Evolutionary conservation across 805 yeast species (phyloP).

Genomic region (Kodamaea kaohsiungensis): DNA sequence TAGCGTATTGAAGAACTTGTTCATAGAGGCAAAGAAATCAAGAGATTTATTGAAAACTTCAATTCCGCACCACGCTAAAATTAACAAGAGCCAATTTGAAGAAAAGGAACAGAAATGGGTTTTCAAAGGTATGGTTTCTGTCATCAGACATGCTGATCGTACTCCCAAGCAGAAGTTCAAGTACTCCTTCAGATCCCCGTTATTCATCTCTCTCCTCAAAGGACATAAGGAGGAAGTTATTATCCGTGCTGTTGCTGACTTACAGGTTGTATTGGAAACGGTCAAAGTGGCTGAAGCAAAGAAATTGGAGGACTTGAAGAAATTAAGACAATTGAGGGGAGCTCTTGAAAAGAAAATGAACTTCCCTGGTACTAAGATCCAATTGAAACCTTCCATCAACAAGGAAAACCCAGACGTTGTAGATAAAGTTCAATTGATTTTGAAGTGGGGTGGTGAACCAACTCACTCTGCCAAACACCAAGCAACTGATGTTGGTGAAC

Average conservation of each 20-base stretch:
- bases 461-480: conserved; percentile 96
- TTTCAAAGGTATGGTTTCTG: conserved; percentile 87
- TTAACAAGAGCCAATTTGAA: conserved; percentile 43
- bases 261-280: conserved; percentile 82
- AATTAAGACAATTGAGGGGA: conserved; percentile 70
- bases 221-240: conserved; percentile 97
- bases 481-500: conserved; percentile 94
- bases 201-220: conserved; percentile 81
- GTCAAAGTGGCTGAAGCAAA: conserved; percentile 79
- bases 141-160: conserved; percentile 96
- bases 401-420: conserved; percentile 62
- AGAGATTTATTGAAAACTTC: conserved; percentile 41
- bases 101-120: conserved; percentile 91
- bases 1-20: conserved; percentile 70
- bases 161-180: conserved; percentile 98
- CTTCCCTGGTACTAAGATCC: conserved; percentile 96
- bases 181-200: conserved; percentile 86
- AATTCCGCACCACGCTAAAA: conserved; percentile 35
- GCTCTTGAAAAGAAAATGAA: conserved; percentile 87
- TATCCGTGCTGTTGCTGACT: conserved; percentile 84
- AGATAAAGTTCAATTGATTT: conserved; percentile 91
- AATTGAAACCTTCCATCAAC: conserved; percentile 82
- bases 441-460: conserved; percentile 99
- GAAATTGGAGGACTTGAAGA: conserved; percentile 75
- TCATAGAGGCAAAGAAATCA: conserved; percentile 52